Conservation (phyloP, 176 grass and related monocot genomes). For the Musa acuminata region DNA sequence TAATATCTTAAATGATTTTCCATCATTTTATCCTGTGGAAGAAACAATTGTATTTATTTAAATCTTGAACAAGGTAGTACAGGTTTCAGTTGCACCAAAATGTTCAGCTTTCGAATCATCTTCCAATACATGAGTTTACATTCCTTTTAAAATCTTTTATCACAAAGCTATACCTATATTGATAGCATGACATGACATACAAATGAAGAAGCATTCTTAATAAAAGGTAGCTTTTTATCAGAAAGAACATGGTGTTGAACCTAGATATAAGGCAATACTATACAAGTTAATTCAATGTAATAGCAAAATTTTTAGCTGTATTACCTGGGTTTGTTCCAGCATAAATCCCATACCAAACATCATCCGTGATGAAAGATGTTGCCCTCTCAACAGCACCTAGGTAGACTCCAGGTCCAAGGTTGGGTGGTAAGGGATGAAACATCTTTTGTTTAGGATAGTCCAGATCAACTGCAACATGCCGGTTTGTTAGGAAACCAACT, state of each 20-base stretch:
- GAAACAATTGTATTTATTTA: no score
- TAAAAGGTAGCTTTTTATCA: neutral
- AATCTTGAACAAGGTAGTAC: no score
- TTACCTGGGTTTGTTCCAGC: slow-evolving; percentile 98
- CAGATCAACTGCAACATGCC: slow-evolving; percentile 90
- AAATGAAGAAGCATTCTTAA: neutral
- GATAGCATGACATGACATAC: neutral
- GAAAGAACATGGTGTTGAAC: neutral
- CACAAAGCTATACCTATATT: neutral
- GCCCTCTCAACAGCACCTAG: slow-evolving; percentile 94
- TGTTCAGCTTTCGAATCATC: neutral
- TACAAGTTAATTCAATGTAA: no score
- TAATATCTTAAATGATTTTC: no score
- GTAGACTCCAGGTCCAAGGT: slow-evolving; percentile 98
- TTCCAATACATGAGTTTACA: neutral
- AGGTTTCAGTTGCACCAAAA: no score
- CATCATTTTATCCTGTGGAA: no score
- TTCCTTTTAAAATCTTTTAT: neutral
- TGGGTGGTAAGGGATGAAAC: slow-evolving; percentile 91
- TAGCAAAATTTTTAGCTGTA: slow-evolving; percentile 8
- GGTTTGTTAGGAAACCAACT: slow-evolving; percentile 86
- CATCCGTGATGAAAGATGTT: slow-evolving; percentile 95
- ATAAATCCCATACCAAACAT: slow-evolving; percentile 99
- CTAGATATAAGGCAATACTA: no score
- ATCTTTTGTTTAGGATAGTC: slow-evolving; percentile 98